Evolutionary conservation across 768 basidiomycete species (phyloP).

Genomic region (Rhodosporidiobolus sp.): DNA sequence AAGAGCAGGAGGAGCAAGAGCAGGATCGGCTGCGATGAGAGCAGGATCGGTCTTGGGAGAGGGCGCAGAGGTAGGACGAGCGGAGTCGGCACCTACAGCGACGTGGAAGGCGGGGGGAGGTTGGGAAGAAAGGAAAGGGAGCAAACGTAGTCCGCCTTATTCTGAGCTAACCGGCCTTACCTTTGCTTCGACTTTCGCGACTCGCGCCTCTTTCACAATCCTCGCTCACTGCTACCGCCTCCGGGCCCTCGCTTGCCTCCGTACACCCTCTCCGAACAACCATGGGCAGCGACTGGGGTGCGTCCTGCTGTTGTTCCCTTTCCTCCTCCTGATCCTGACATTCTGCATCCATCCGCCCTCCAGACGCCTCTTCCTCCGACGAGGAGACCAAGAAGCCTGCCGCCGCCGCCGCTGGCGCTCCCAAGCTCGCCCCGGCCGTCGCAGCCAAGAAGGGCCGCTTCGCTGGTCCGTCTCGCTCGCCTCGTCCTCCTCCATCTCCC

Average conservation of each 20-base stretch:
- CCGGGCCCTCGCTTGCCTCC: neutral
- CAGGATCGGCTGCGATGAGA: too few relatives aligned
- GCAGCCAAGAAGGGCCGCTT: conserved; percentile 62
- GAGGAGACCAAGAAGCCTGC: conserved; percentile 51
- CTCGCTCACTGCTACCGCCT: too few relatives aligned
- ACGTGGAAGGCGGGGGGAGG: too few relatives aligned
- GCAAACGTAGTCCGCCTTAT: too few relatives aligned
- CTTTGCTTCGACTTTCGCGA: neutral
- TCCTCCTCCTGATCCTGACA: neutral
- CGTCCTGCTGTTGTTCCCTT: neutral
- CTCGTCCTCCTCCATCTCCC: too few relatives aligned
- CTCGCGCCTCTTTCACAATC: too few relatives aligned
- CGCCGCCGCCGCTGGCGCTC: conserved; percentile 46
- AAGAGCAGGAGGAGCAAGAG: too few relatives aligned
- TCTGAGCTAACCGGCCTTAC: too few relatives aligned
- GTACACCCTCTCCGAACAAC: neutral
- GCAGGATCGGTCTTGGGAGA: too few relatives aligned
- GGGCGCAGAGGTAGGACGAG: too few relatives aligned
- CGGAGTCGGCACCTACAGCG: too few relatives aligned
- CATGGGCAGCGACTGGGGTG: conserved; percentile 21
- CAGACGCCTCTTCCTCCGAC: conserved; percentile 36
- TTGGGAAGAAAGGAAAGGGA: too few relatives aligned
- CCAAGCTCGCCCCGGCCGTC: conserved; percentile 38
- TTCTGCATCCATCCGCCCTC: neutral
- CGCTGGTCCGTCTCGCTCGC: conserved; percentile 50